phyloP scores from a whole-genome alignment of 2,329 filamentous ascomycete genomes.

The Aspergillus terreus region DNA sequence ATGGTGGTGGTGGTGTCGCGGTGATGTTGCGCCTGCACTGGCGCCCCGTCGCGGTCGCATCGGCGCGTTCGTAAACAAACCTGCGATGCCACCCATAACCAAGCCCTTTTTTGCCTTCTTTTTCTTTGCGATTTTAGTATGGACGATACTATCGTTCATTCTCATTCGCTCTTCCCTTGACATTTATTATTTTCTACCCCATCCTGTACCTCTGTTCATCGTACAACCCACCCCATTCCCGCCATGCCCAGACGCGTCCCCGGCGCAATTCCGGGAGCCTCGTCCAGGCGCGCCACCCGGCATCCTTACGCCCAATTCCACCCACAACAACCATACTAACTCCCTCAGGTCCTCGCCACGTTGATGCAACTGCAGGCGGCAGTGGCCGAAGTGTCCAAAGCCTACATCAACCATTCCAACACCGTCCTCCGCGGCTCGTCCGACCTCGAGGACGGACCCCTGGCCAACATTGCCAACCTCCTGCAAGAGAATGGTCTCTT shows the following conservation, averaged over 20 bases:
- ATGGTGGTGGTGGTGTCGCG: too few species aligned
- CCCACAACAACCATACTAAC: constrained; percentile 23
- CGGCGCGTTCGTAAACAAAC: constrained; percentile 14
- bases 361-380: constrained; percentile 75
- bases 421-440: constrained; percentile 64
- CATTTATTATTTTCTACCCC: too few species aligned
- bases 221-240: neutral
- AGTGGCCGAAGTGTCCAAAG: constrained; percentile 73
- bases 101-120: too few species aligned
- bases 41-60: constrained; percentile 1
- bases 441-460: constrained; percentile 51
- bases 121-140: too few species aligned
- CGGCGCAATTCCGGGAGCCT: neutral
- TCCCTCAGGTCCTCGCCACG: constrained; percentile 65
- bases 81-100: neutral
- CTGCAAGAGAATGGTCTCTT: constrained; percentile 45
- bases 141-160: too few species aligned
- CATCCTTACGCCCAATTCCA: neutral
- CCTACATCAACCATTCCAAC: constrained; percentile 86
- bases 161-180: too few species aligned
- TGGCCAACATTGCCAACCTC: constrained; percentile 37
- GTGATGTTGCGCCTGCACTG: neutral
- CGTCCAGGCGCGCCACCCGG: constrained; percentile 6
- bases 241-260: constrained; percentile 5
- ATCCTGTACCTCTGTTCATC: neutral